A percentile compares a stretch with the other conserved stretches of the same genome.
Conservation (phyloP, 164 flowering plant genomes). For the Aristolochia fimbriata region DNA sequence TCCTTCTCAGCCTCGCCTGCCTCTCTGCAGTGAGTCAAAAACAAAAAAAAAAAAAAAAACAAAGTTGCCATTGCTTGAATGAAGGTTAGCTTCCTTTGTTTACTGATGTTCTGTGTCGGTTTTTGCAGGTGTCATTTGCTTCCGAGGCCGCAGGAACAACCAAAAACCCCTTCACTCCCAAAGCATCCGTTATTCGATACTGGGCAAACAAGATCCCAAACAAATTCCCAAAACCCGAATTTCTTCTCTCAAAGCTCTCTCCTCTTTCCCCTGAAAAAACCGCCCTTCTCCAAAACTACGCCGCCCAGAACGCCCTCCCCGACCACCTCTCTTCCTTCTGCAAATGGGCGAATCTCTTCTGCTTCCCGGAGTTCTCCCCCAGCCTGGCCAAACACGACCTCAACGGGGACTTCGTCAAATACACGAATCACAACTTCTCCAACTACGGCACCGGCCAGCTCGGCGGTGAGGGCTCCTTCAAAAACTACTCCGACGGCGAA, state of each 20-base stretch:
- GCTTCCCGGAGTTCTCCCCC: conserved; percentile 51
- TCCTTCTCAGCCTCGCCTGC: conserved; percentile 2
- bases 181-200: conserved; percentile 54
- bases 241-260: conserved; percentile 62
- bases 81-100: background rate
- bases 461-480: conserved; percentile 61
- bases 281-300: conserved; percentile 48
- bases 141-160: conserved; percentile 5
- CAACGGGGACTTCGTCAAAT: conserved; percentile 25
- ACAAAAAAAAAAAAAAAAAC: too few relatives aligned
- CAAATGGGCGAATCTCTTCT: conserved; percentile 57
- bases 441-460: conserved; percentile 46
- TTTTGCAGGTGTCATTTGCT: background rate
- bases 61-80: too few relatives aligned
- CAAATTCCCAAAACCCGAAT: conserved; percentile 33
- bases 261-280: conserved; percentile 47
- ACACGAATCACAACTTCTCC: conserved; percentile 52
- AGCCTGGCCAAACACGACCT: conserved; percentile 19
- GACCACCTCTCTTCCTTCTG: conserved; percentile 52
- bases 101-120: background rate
- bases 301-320: conserved; percentile 37
- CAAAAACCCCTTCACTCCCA: conserved; percentile 70
- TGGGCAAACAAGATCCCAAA: conserved; percentile 63
- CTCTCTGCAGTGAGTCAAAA: background rate
- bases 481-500: conserved; percentile 58